Evolutionary conservation across 352 stramenopile genomes (phyloP).

Genomic region (Phytophthora hybrid): DNA sequence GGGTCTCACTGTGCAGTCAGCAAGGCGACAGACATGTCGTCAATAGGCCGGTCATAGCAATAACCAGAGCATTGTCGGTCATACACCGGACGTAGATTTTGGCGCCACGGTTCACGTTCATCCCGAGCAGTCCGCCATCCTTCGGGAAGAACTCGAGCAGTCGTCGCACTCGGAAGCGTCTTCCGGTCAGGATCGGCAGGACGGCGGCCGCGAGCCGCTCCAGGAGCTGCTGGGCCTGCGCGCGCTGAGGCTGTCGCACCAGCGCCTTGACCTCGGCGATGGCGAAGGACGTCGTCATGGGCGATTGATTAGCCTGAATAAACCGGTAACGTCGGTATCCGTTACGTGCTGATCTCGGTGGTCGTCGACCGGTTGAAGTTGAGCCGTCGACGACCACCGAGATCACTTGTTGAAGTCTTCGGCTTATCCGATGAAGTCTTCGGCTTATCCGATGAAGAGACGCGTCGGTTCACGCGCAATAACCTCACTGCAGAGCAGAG

Average conservation of each 20-base stretch:
- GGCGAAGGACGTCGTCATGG: constrained; percentile 35
- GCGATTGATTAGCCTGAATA: constrained; percentile 8
- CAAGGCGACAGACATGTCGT: neutral
- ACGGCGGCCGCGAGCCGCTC: constrained; percentile 60
- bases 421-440: too few relatives aligned
- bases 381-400: neutral
- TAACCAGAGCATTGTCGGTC: constrained; percentile 2
- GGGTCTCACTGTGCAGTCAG: constrained; percentile 24
- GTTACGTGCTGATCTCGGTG: constrained; percentile 19
- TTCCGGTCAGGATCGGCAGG: constrained; percentile 62
- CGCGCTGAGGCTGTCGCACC: constrained; percentile 39
- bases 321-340: neutral
- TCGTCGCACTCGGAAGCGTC: constrained; percentile 58
- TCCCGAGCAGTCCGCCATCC: constrained; percentile 64
- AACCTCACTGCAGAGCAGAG: neutral
- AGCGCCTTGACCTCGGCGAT: constrained; percentile 53
- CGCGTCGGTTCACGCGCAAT: constrained; percentile 30
- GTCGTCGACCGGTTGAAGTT: constrained; percentile 22
- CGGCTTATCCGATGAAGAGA: constrained; percentile 21
- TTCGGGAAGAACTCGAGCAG: constrained; percentile 81
- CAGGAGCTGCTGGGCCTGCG: constrained; percentile 51
- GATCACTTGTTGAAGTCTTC: neutral
- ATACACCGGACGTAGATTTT: constrained; percentile 79
- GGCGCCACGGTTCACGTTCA: constrained; percentile 80
- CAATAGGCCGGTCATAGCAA: neutral